Base-by-base conservation (phyloP, 306 rosid species). In the Dalbergia cultrata region DNA sequence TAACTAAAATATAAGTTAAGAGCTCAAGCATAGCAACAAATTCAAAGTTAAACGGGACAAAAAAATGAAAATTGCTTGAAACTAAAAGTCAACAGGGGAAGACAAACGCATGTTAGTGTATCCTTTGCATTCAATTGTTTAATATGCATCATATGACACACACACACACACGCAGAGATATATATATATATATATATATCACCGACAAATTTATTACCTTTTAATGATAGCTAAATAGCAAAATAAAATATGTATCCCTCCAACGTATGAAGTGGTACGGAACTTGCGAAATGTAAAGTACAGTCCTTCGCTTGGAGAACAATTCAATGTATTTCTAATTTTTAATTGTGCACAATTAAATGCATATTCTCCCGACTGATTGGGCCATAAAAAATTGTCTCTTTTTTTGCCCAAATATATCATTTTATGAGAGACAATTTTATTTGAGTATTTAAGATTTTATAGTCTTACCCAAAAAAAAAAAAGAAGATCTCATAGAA, bases 181-280 rank as follows among this genome's bases (percentile, higher is more conserved):
- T 4, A 14, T 33, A 7, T 9, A 9, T 10, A 11, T 44, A 67
- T 35, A 53, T 39, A 43, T 59, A 49, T 63, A 10, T 19, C 83
- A 74, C 82, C 75, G 74, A 68, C 63, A 68, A 44, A 17, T 64
- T 44, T 22, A 70, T 70, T 41, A 45, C 6, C 7, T 59, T 62
- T 68, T 71, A 45, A 78, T 54, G 78, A 53, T 52, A 9, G 11
- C 41, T 53, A 59, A 69, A 54, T 54, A 17, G 19, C 19, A 11
- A 54, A 7, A 64, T 57, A 68, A 77, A 70, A 72, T 47, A 52
- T 11, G 35, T 26, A 14, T 72, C 8, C 63, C 45, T 63, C 72
- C 39, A 9, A n/a, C 43, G 11, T 54, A 70, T 54, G 57, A 56
- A 69, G 78, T 62, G 76, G 90, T 85, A 88, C 88, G 88, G 88